A percentile compares a stretch with the other conserved stretches of the same genome.
phyloP scores from a whole-genome alignment of 2,329 filamentous ascomycete species.

The Diaporthe ilicicola region DNA sequence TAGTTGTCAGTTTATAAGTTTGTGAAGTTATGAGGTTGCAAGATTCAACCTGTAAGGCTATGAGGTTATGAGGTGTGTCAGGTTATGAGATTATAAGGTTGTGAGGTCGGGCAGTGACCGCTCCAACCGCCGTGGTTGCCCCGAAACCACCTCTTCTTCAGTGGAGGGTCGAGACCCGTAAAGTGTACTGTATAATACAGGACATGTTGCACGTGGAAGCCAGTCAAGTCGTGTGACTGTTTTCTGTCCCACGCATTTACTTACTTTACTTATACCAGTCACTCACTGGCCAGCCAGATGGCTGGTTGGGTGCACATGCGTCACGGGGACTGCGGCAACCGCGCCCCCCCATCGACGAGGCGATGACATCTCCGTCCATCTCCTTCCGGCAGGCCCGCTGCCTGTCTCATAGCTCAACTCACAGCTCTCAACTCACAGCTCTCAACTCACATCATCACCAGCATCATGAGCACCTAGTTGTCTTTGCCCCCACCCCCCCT shows the following conservation, averaged over 20 bases:
- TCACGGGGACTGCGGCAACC: conserved; percentile 19
- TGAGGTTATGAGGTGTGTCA: no score
- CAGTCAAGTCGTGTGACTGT: not conserved
- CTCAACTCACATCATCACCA: not conserved
- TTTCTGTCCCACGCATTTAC: not conserved
- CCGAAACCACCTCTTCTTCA: no score
- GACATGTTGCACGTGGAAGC: not conserved
- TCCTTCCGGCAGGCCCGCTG: conserved; percentile 9
- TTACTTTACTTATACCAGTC: no score
- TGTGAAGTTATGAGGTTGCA: no score
- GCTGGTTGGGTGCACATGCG: not conserved
- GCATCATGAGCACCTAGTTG: not conserved
- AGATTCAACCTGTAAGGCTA: no score
- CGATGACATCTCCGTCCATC: not conserved
- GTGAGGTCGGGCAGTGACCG: no score
- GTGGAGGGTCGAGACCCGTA: no score
- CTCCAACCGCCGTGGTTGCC: no score
- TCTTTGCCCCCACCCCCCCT: no score
- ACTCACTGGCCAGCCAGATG: not conserved
- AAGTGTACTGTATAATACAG: no score
- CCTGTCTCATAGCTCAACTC: not conserved
- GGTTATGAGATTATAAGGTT: no score
- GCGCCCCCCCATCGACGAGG: conserved; percentile 8
- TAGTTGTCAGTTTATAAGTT: no score
- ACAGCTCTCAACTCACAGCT: not conserved